Percentiles rank a stretch among this genome's conserved stretches.
phyloP scores from a whole-genome alignment of 2,329 filamentous ascomycete species.

The Paraphaeosphaeria sporulosa region DNA sequence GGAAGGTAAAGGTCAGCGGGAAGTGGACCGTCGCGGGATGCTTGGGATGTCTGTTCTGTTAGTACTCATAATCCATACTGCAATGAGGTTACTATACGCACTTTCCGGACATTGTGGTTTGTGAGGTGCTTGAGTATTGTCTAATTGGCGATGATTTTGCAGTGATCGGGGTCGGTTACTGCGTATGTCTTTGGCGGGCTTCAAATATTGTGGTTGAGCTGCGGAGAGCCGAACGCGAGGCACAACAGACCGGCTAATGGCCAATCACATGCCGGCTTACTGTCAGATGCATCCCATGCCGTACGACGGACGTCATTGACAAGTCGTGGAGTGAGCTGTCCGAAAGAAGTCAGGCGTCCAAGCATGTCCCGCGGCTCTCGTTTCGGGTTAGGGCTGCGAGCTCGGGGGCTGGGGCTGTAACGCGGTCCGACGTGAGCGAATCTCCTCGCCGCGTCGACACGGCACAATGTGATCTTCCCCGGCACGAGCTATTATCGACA shows the following conservation, averaged over 20 bases:
- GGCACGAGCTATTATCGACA: conserved; percentile 6
- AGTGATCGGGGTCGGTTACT: neutral
- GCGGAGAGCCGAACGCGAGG: conserved; percentile 20
- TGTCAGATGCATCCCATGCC: neutral
- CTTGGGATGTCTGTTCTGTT: conserved; percentile 48
- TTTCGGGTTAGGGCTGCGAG: neutral
- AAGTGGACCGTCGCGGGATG: conserved; percentile 59
- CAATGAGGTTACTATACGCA: neutral
- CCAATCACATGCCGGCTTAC: conserved; percentile 5
- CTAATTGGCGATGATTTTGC: neutral
- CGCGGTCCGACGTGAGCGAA: conserved; percentile 6
- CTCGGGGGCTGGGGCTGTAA: too few species aligned
- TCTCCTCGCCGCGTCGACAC: neutral
- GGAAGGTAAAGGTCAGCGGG: conserved; percentile 55
- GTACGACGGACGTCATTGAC: conserved; percentile 6
- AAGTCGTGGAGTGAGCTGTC: neutral
- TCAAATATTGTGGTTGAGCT: conserved; percentile 10
- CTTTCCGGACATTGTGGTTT: conserved; percentile 6
- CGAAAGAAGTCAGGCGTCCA: conserved; percentile 2
- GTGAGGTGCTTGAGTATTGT: neutral
- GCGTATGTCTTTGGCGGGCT: neutral
- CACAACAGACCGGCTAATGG: neutral
- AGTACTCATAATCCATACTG: neutral
- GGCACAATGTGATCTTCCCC: neutral
- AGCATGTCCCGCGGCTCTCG: neutral